Base-by-base conservation (phyloP, 257 asterid species). In the Verbena officinalis region DNA sequence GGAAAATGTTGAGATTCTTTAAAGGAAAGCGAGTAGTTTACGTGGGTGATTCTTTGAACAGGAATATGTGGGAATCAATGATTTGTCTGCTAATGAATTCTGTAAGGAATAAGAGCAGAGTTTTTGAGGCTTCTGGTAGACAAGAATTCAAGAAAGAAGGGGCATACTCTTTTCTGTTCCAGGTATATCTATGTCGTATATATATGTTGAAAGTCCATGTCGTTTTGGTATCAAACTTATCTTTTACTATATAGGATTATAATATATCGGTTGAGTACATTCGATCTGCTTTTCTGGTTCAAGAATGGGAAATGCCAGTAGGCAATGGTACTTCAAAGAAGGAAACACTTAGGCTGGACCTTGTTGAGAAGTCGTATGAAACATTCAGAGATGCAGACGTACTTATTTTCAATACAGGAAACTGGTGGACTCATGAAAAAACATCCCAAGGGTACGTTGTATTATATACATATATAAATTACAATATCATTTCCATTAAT, bases 341-440 rank as follows among this genome's bases (percentile, higher is more conserved):
- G 79, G 93, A 85, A 76, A 83, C 90, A 3, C 90, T 88, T 46
- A 62, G 96, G 15, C 85, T 88, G n/a, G 96, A 88, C 67, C 68
- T 79, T 4, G 63, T 85, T 10, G 93, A 80, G 42, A 73, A 73
- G 44, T 49, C 83, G 38, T 77, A 82, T 12, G 77, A 65, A 16
- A 60, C 70, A 49, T 83, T 77, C 69, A 83, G 77, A 51, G 75
- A 65, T 72, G 90, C 96, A 14, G 96, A 85, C 64, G 60, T 88
- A 68, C 71, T 88, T 31, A 67, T 81, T 50, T 88, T 88, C 79
- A 88, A 88, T 84, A 85, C 96, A 0, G 96, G 93, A 24, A 91
- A 88, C 62, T 88, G 96, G 96, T 88, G 96, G 96, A 88, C 96
- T 30, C 96, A 88, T 49, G 90, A 81, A 74, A 88, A 83, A 73